phyloP scores from a whole-genome alignment of 2,329 filamentous ascomycete species.

The Diplodia mutila region DNA sequence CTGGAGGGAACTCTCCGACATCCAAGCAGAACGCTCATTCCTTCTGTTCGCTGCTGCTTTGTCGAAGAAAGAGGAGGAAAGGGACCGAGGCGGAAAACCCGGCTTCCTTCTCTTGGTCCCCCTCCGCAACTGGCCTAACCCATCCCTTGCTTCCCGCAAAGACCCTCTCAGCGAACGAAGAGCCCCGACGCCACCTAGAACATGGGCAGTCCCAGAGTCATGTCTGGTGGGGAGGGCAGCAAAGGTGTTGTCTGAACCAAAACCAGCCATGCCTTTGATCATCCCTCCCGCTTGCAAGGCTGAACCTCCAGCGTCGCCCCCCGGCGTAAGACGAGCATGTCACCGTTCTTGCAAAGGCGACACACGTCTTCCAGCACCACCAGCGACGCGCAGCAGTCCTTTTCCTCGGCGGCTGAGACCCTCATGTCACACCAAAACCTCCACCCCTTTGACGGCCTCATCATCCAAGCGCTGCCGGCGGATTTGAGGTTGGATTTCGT shows the following conservation, averaged over 20 bases:
- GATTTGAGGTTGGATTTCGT: background rate
- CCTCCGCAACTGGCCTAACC: background rate
- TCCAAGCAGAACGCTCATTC: background rate
- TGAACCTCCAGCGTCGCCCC: background rate
- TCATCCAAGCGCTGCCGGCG: conserved; percentile 3
- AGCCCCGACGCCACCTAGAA: background rate
- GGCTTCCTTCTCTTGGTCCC: background rate
- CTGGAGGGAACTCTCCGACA: background rate
- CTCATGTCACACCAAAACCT: conserved; percentile 10
- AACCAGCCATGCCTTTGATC: background rate
- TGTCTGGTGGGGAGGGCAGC: background rate
- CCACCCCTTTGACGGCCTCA: conserved; percentile 5
- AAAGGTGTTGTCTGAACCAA: background rate
- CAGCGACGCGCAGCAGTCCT: background rate
- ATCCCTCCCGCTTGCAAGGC: background rate
- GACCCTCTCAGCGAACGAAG: background rate
- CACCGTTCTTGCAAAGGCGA: background rate
- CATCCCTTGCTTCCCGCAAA: conserved; percentile 5
- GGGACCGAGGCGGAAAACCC: background rate
- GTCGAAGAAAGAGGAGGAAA: background rate
- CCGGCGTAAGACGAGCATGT: background rate
- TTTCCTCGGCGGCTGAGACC: conserved; percentile 1
- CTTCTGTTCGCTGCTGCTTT: background rate
- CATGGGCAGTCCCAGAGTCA: background rate
- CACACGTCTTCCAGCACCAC: background rate